Evolutionary conservation across 2,329 filamentous ascomycete species (phyloP).

Genomic region (Botrytis fragariae): DNA sequence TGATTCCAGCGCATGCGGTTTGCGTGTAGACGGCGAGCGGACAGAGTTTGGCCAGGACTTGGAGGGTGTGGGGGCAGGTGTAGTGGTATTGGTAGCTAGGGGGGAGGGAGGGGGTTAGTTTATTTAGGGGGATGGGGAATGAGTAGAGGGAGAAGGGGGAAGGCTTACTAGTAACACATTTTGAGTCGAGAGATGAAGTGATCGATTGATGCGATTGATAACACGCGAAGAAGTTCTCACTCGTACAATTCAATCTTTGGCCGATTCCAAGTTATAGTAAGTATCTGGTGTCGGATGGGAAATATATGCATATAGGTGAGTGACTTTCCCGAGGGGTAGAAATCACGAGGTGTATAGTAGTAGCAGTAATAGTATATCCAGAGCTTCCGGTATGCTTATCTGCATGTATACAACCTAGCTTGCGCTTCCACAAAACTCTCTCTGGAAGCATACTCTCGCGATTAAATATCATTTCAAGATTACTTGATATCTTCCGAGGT

Average conservation of each 20-base stretch:
- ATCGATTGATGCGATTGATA: neutral
- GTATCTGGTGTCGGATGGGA: neutral
- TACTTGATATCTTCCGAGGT: neutral
- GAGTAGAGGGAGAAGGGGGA: neutral
- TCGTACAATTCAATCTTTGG: neutral
- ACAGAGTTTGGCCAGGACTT: conserved; percentile 36
- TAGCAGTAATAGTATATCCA: neutral
- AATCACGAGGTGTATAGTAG: neutral
- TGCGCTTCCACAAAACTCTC: neutral
- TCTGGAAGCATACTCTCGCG: neutral
- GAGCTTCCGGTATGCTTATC: neutral
- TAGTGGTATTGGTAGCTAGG: conserved; percentile 36
- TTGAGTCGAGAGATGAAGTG: neutral
- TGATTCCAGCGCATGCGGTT: conserved; percentile 34
- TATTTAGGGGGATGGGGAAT: neutral
- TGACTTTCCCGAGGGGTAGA: neutral
- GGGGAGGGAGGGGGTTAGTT: conserved; percentile 22
- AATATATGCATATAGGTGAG: no score
- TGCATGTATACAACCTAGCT: neutral
- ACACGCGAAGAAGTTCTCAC: no score
- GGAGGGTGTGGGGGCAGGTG: conserved; percentile 33
- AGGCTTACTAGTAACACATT: conserved; percentile 14
- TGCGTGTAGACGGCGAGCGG: conserved; percentile 31
- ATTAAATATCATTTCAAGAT: neutral
- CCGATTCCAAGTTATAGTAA: neutral